Conservation (phyloP, 768 basidiomycete genomes). For the Suillus hirtellus region DNA sequence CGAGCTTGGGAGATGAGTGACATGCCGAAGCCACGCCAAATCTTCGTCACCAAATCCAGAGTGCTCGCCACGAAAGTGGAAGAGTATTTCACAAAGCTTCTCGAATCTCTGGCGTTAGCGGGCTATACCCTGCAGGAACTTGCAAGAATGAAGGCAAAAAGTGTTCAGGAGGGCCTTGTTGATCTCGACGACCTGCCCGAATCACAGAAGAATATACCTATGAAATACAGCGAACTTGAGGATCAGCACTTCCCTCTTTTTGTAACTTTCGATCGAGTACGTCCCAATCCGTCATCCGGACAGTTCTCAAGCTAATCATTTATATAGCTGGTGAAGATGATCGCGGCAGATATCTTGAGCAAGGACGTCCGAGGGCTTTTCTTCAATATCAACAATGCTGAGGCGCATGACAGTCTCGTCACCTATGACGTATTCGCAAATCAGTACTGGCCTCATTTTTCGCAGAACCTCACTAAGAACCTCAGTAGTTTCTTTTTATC, state of each 20-base stretch:
- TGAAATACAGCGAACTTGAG: conserved; percentile 52
- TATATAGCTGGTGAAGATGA: conserved; percentile 26
- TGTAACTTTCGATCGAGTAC: conserved; percentile 61
- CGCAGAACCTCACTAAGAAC: conserved; percentile 48
- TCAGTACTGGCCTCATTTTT: conserved; percentile 61
- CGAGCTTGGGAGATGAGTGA: conserved; percentile 46
- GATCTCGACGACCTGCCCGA: conserved; percentile 41
- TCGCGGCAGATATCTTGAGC: conserved; percentile 34
- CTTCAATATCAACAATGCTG: conserved; percentile 13
- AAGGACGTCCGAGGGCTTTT: conserved; percentile 25
- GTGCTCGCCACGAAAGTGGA: conserved; percentile 70
- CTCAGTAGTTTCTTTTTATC: conserved; percentile 42
- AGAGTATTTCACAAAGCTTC: conserved; percentile 58
- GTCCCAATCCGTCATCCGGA: conserved; percentile 11
- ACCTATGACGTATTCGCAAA: conserved; percentile 49
- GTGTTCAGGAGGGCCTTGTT: conserved; percentile 26
- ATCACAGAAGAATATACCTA: conserved; percentile 36
- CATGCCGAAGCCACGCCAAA: conserved; percentile 55
- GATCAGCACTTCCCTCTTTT: conserved; percentile 72
- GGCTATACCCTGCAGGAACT: conserved; percentile 42
- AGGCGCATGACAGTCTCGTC: conserved; percentile 31
- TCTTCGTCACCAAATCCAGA: conserved; percentile 73
- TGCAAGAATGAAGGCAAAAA: conserved; percentile 23
- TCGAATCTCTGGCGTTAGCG: conserved; percentile 42
- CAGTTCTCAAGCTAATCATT: not conserved